phyloP scores from a whole-genome alignment of 2,329 filamentous ascomycete genomes.

The Xylariaceae sp. region DNA sequence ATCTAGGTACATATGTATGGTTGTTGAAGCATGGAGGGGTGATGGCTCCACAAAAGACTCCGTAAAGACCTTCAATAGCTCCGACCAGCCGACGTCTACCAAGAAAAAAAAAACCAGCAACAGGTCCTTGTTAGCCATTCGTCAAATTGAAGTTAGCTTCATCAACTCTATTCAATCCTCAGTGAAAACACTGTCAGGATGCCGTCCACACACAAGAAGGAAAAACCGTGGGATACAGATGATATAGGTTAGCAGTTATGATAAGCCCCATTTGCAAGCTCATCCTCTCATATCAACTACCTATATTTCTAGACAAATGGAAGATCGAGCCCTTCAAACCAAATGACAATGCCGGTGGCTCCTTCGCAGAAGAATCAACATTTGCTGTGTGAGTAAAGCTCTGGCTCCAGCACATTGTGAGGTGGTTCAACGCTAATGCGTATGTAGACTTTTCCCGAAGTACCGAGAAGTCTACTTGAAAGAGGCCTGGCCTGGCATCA shows the following conservation, averaged over 20 bases:
- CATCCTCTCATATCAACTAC: conserved; percentile 40
- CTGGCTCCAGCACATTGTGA: not conserved
- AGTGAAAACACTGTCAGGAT: conserved; percentile 21
- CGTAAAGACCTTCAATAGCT: not conserved
- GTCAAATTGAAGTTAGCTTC: conserved; percentile 4
- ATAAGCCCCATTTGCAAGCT: not conserved
- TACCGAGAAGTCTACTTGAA: conserved; percentile 94
- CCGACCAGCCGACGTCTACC: not conserved
- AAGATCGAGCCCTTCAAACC: conserved; percentile 86
- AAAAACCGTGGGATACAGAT: conserved; percentile 95
- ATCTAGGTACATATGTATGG: not conserved
- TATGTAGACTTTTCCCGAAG: conserved; percentile 78
- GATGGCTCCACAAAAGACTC: not conserved
- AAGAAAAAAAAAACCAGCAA: conserved; percentile 15
- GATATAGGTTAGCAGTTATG: conserved; percentile 96
- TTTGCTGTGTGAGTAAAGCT: conserved; percentile 55
- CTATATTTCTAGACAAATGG: conserved; percentile 75
- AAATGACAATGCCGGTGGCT: conserved; percentile 81
- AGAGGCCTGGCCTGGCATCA: conserved; percentile 86
- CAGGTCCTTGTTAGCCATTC: conserved; percentile 9
- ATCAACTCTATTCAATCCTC: not conserved
- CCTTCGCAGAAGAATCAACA: conserved; percentile 89
- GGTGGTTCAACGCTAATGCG: not conserved
- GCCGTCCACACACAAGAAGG: conserved; percentile 71
- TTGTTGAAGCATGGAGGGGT: not conserved